Evolutionary conservation across 805 yeast genomes (phyloP).

Genomic region (Saturnispora galanensis): DNA sequence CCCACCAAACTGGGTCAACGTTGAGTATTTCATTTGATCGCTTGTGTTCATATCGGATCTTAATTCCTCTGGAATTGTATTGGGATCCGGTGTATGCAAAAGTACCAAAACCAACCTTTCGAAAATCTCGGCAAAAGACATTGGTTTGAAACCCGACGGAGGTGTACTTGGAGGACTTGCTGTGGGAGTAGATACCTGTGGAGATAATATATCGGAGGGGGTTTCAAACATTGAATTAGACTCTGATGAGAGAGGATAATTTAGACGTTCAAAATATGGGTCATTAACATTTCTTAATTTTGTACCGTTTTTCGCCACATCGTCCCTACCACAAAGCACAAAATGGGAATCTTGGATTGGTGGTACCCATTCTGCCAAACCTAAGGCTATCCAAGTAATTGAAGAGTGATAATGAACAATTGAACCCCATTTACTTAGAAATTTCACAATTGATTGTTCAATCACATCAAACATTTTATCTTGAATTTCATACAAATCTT

Average conservation of each 20-base stretch:
- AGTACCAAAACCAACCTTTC: constrained; percentile 70
- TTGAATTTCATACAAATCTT: constrained; percentile 35
- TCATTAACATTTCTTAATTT: constrained; percentile 28
- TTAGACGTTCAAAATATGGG: constrained; percentile 22
- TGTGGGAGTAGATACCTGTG: constrained; percentile 20
- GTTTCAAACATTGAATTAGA: constrained; percentile 17
- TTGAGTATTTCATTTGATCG: constrained; percentile 15
- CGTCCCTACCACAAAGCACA: constrained; percentile 48
- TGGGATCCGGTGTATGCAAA: constrained; percentile 56
- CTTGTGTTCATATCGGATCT: constrained; percentile 5
- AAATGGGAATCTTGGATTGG: constrained; percentile 44
- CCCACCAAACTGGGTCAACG: constrained; percentile 36
- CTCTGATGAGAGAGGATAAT: constrained; percentile 12
- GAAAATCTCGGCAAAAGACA: constrained; percentile 58
- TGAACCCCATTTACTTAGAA: constrained; percentile 70
- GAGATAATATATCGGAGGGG: constrained; percentile 19
- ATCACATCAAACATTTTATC: constrained; percentile 44
- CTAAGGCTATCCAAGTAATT: constrained; percentile 79
- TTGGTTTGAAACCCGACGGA: constrained; percentile 21
- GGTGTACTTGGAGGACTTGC: constrained; percentile 15
- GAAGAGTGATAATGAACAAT: constrained; percentile 72
- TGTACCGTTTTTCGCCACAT: constrained; percentile 29
- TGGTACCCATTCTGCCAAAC: constrained; percentile 84
- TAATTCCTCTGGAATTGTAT: constrained; percentile 11
- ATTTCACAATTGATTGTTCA: constrained; percentile 51